phyloP scores from a whole-genome alignment of 1,284 basidiomycete genomes.

The Cryptococcus sp. region DNA sequence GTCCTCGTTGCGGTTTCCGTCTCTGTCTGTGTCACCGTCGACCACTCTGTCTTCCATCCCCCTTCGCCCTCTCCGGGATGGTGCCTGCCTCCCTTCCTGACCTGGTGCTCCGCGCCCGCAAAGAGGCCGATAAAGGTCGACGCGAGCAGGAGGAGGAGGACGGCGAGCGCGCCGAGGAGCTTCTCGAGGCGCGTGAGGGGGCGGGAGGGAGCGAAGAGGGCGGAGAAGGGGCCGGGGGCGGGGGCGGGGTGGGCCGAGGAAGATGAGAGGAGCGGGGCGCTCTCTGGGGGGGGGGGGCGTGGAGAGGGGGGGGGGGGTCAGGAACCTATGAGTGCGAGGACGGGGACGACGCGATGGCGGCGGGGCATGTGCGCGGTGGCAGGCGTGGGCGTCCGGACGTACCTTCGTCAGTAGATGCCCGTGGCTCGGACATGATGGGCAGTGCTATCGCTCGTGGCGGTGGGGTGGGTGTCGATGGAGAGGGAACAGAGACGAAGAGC shows the following conservation, averaged over 20 bases:
- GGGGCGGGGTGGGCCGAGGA: slow-evolving; percentile 15
- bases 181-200: slow-evolving; percentile 82
- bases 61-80: slow-evolving; percentile 10
- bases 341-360: not conserved
- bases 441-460: too few relatives aligned
- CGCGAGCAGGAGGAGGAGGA: slow-evolving; percentile 74
- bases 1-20: slow-evolving; percentile 40
- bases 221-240: slow-evolving; percentile 8
- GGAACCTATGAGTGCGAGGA: not conserved
- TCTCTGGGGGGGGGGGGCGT: slow-evolving; percentile 35
- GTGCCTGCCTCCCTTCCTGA: slow-evolving; percentile 55
- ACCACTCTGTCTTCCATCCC: slow-evolving; percentile 31
- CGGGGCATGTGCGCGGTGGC: not conserved
- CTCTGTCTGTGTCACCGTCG: slow-evolving; percentile 47
- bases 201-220: slow-evolving; percentile 49
- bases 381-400: slow-evolving; percentile 4
- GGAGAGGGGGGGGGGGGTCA: not conserved
- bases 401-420: slow-evolving; percentile 50
- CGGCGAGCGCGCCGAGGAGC: slow-evolving; percentile 68
- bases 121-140: slow-evolving; percentile 90
- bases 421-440: slow-evolving; percentile 41
- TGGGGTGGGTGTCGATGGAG: too few relatives aligned
- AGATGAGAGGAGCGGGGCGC: slow-evolving; percentile 45
- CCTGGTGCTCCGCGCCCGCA: slow-evolving; percentile 74
- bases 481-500: too few relatives aligned